Conservation (phyloP, 192 early-diverging fungal species). For the Kickxella alabastrina region DNA sequence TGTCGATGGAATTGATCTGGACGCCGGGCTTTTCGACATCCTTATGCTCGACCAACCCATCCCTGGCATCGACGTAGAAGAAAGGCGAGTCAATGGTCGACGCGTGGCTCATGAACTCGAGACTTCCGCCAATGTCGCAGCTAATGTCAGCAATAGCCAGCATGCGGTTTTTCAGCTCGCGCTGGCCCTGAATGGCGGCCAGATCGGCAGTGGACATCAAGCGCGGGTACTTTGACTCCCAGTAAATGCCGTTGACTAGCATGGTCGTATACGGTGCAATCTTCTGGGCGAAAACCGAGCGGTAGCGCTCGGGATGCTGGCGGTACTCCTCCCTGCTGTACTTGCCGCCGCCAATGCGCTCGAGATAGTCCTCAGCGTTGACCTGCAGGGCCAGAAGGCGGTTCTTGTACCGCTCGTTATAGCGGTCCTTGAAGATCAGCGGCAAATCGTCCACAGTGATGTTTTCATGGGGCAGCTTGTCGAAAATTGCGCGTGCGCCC, state of each 20-base stretch:
- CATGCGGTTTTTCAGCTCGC: constrained; percentile 66
- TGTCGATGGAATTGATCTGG: constrained; percentile 98
- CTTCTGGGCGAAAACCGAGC: constrained; percentile 76
- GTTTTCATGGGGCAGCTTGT: constrained; percentile 87
- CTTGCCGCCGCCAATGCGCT: constrained; percentile 63
- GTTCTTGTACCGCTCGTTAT: constrained; percentile 60
- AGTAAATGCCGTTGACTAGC: constrained; percentile 92
- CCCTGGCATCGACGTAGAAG: constrained; percentile 86
- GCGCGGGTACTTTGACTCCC: constrained; percentile 82
- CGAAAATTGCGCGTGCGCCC: constrained; percentile 88
- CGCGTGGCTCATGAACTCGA: constrained; percentile 90
- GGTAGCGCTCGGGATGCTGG: constrained; percentile 71
- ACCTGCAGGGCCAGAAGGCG: constrained; percentile 65
- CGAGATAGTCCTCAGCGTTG: constrained; percentile 73
- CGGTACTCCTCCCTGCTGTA: constrained; percentile 70
- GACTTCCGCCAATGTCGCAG: constrained; percentile 89
- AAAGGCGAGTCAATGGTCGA: constrained; percentile 88
- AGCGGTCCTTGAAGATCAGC: constrained; percentile 55
- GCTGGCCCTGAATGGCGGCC: constrained; percentile 61
- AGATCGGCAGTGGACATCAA: constrained; percentile 84
- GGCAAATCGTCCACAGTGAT: constrained; percentile 67
- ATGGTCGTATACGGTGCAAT: constrained; percentile 89
- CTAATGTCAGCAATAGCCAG: constrained; percentile 87
- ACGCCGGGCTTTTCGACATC: constrained; percentile 76
- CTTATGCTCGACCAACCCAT: constrained; percentile 57